These are phyloP conservation scores for Barnettozyma pratensis DNA, from an alignment of 805 yeast genomes.

Conservation along the genomic window DNA sequence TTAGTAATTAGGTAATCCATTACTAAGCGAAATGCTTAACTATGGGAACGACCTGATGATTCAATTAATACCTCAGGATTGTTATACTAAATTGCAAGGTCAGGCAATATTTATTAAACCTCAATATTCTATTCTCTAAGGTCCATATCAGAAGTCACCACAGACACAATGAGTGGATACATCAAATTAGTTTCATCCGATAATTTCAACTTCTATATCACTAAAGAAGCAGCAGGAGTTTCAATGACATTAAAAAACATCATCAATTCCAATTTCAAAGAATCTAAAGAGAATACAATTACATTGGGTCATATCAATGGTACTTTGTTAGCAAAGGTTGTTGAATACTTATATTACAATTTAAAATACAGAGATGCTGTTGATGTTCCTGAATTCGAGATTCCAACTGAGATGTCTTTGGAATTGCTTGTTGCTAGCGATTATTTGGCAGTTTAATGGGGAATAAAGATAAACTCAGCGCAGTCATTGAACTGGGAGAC, in stretches of 20 bases:
- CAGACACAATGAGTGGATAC: conserved; percentile 26
- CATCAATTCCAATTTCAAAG: conserved; percentile 54
- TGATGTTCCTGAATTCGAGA: conserved; percentile 77
- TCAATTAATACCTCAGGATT: no score
- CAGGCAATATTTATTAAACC: no score
- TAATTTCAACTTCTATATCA: conserved; percentile 53
- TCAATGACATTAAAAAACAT: conserved; percentile 59
- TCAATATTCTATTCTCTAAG: no score
- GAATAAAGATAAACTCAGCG: background rate
- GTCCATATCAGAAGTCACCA: background rate
- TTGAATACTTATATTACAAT: conserved; percentile 80
- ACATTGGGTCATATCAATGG: conserved; percentile 62
- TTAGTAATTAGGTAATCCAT: no score
- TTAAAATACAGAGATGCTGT: conserved; percentile 56
- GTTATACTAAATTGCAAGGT: no score
- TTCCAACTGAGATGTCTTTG: conserved; percentile 91
- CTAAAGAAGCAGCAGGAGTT: conserved; percentile 71
- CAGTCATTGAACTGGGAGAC: no score
- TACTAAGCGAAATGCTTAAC: no score
- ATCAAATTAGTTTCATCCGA: conserved; percentile 74
- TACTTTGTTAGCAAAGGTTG: conserved; percentile 66
- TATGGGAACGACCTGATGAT: no score
- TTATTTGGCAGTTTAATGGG: conserved; percentile 57
- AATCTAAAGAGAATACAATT: conserved; percentile 51
- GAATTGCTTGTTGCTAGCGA: conserved; percentile 93